Conservation (phyloP, 1,284 basidiomycete species). For the Leccinum solheimii region DNA sequence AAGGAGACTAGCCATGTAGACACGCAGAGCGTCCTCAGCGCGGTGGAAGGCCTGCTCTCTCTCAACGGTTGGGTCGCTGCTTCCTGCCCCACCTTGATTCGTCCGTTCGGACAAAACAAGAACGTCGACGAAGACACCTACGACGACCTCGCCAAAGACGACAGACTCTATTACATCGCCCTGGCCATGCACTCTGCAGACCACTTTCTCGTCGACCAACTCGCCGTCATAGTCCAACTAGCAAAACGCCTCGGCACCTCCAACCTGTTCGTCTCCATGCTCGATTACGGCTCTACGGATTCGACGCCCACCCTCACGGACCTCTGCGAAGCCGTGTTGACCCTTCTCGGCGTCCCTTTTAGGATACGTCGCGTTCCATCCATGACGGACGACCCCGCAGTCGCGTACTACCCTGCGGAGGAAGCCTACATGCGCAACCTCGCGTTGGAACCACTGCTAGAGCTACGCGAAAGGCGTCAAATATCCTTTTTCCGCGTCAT, state of each 20-base stretch:
- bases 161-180: slow-evolving; percentile 90
- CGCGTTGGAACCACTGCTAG: slow-evolving; percentile 86
- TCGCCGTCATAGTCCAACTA: slow-evolving; percentile 93
- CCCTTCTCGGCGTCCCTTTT: slow-evolving; percentile 87
- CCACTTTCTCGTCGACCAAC: slow-evolving; percentile 95
- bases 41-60: slow-evolving; percentile 87
- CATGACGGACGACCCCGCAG: slow-evolving; percentile 83
- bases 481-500: slow-evolving; percentile 88
- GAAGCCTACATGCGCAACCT: slow-evolving; percentile 92
- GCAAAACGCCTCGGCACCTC: slow-evolving; percentile 83
- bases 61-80: slow-evolving; percentile 99
- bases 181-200: slow-evolving; percentile 95
- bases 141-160: slow-evolving; percentile 78
- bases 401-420: slow-evolving; percentile 91
- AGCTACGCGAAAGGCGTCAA: slow-evolving; percentile 71
- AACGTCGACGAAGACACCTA: slow-evolving; percentile 82
- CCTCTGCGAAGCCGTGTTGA: slow-evolving; percentile 89
- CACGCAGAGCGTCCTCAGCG: slow-evolving; percentile 80
- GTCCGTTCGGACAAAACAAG: slow-evolving; percentile 89
- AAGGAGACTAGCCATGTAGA: slow-evolving; percentile 85
- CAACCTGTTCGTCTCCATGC: slow-evolving; percentile 93
- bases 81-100: slow-evolving; percentile 83
- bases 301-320: slow-evolving; percentile 91
- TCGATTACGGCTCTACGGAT: slow-evolving; percentile 91
- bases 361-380: slow-evolving; percentile 83